Evolutionary conservation across 768 basidiomycete species (phyloP).

Genomic region (Hygrocybe punicea): DNA sequence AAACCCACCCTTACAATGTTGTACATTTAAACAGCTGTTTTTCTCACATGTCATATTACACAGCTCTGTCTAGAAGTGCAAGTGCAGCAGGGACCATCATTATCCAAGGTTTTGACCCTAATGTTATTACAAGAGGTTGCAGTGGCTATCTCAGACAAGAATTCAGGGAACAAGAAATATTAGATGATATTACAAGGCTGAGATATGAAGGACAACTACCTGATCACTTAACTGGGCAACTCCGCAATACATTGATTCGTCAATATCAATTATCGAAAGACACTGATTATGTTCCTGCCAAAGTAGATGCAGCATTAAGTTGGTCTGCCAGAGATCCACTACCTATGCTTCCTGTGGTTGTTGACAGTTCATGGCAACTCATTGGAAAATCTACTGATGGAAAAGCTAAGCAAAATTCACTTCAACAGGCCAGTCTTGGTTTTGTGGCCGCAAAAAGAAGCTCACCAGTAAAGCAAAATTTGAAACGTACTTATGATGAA

Average conservation of each 20-base stretch:
- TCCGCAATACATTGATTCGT: constrained; percentile 12
- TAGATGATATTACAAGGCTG: constrained; percentile 33
- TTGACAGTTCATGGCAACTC: not conserved
- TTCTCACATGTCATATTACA: too few relatives aligned
- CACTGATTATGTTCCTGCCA: constrained; percentile 16
- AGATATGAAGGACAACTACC: constrained; percentile 22
- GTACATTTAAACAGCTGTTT: constrained; percentile 24
- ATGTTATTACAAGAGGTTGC: constrained; percentile 25
- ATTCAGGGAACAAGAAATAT: constrained; percentile 25
- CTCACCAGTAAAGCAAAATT: too few relatives aligned
- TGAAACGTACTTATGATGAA: too few relatives aligned
- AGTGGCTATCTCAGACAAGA: constrained; percentile 17
- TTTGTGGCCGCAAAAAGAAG: constrained; percentile 10
- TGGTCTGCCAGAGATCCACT: constrained; percentile 18
- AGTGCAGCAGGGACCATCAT: constrained; percentile 26
- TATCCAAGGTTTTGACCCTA: constrained; percentile 22
- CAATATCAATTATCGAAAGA: constrained; percentile 9
- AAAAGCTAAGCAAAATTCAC: not conserved
- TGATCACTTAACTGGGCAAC: constrained; percentile 1
- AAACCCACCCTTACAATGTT: constrained; percentile 24
- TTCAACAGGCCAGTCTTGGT: not conserved
- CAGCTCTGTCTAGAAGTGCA: too few relatives aligned
- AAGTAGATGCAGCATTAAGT: constrained; percentile 11
- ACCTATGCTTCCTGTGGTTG: not conserved
- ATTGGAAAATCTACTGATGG: not conserved